Percentiles rank a stretch among this genome's conserved stretches.
Evolutionary conservation across 352 stramenopile species (phyloP).

Genomic region (Globisporangium abappressorium): DNA sequence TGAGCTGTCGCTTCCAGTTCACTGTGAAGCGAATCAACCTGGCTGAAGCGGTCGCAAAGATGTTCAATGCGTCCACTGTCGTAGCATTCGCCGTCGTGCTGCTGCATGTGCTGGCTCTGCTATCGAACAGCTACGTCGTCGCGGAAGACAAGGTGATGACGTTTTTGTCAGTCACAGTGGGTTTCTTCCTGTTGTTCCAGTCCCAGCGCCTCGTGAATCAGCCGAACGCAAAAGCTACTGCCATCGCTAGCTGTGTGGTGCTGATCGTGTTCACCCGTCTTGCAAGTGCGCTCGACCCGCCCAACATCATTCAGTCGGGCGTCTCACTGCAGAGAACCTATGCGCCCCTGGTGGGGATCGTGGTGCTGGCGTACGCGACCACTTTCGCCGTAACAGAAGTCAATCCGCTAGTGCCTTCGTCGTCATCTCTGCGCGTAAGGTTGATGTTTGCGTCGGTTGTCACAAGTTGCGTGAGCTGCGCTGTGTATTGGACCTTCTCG

Average conservation of each 20-base stretch:
- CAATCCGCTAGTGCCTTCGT: not conserved
- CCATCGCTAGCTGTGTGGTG: slow-evolving; percentile 24
- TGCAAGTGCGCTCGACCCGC: slow-evolving; percentile 40
- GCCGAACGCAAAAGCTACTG: not conserved
- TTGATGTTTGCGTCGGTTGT: slow-evolving; percentile 24
- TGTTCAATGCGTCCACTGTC: slow-evolving; percentile 19
- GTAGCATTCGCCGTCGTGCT: slow-evolving; percentile 45
- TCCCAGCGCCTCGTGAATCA: slow-evolving; percentile 20
- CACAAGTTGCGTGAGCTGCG: slow-evolving; percentile 31
- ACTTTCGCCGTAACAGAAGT: slow-evolving; percentile 12
- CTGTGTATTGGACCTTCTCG: slow-evolving; percentile 46
- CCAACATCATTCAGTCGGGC: slow-evolving; percentile 71
- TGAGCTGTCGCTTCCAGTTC: not conserved
- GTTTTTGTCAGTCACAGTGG: slow-evolving; percentile 58
- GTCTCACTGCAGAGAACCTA: slow-evolving; percentile 37
- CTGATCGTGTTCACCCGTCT: slow-evolving; percentile 49
- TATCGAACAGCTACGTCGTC: slow-evolving; percentile 89
- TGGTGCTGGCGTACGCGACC: slow-evolving; percentile 20
- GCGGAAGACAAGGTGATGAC: slow-evolving; percentile 64
- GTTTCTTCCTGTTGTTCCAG: slow-evolving; percentile 40
- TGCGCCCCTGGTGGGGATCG: slow-evolving; percentile 24
- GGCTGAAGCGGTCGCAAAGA: not conserved
- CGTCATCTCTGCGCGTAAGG: slow-evolving; percentile 13
- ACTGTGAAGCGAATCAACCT: not conserved
- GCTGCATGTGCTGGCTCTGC: slow-evolving; percentile 56